Evolutionary conservation across 352 stramenopile species (phyloP).

Genomic region (Blastocystis sp.): DNA sequence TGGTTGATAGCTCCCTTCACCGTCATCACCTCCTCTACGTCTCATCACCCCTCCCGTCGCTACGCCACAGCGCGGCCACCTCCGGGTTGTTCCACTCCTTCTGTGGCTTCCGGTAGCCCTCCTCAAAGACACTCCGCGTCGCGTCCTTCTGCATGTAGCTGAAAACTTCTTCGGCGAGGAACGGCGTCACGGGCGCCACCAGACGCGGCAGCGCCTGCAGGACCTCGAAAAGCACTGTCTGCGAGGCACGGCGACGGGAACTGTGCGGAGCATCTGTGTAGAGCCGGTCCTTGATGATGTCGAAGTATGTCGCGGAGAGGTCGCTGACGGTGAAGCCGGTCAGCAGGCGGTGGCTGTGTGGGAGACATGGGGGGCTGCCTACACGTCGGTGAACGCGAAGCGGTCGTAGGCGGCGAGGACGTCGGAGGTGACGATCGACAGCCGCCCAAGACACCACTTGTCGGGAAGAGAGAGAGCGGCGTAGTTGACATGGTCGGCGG

Average conservation of each 20-base stretch:
- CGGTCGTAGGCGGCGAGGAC: background rate
- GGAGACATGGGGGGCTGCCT: background rate
- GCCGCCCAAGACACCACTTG: background rate
- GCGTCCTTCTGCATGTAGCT: background rate
- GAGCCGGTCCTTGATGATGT: constrained; percentile 49
- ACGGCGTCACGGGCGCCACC: background rate
- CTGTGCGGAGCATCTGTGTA: background rate
- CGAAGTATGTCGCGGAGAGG: constrained; percentile 29
- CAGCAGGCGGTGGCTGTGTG: background rate
- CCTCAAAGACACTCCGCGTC: background rate
- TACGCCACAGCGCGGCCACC: background rate
- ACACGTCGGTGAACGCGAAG: background rate
- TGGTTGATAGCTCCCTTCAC: background rate
- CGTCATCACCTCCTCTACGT: background rate
- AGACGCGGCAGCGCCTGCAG: background rate
- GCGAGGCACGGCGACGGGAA: background rate
- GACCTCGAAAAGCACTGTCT: background rate
- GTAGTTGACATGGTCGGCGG: background rate
- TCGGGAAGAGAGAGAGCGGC: background rate
- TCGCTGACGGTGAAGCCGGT: background rate
- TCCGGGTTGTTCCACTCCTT: background rate
- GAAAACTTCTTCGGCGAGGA: constrained; percentile 22
- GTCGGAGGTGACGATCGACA: background rate
- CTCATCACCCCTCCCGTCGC: background rate
- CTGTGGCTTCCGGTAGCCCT: background rate